Conservation (phyloP, 371 early-diverging fungal species). For the Circinella minor region DNA sequence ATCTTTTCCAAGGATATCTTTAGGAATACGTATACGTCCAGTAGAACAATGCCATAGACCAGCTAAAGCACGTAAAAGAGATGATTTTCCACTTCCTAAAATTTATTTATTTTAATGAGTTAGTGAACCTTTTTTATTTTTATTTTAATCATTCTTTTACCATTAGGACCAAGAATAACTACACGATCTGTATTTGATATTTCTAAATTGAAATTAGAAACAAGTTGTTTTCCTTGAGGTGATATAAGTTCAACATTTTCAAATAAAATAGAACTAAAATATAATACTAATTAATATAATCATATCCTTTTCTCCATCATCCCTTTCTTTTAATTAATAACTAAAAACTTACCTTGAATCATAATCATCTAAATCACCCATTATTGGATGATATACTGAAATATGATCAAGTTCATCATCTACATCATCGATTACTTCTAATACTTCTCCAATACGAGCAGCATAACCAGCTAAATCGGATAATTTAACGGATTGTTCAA, state of each 20-base stretch:
- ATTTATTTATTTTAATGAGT: background rate
- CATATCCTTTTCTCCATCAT: no score
- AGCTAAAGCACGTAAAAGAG: conserved; percentile 72
- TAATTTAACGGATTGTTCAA: conserved; percentile 66
- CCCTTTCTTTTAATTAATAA: no score
- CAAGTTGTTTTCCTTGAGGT: conserved; percentile 40
- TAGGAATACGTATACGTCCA: conserved; percentile 40
- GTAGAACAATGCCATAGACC: conserved; percentile 70
- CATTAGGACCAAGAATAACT: conserved; percentile 76
- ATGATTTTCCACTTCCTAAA: conserved; percentile 66
- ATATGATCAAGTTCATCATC: conserved; percentile 49
- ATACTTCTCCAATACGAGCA: conserved; percentile 84
- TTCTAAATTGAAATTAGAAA: conserved; percentile 50
- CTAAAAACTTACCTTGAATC: conserved; percentile 15
- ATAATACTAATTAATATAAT: background rate
- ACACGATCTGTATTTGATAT: conserved; percentile 61
- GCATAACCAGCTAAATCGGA: conserved; percentile 85
- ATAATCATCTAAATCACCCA: conserved; percentile 16
- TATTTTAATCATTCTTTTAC: conserved; percentile 19
- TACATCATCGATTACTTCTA: conserved; percentile 70
- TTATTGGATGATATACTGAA: conserved; percentile 45
- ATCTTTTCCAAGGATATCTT: conserved; percentile 29
- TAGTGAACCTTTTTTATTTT: no score
- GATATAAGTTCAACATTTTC: conserved; percentile 39
- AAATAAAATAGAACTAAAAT: conserved; percentile 36